Evolutionary conservation across 2,329 filamentous ascomycete genomes (phyloP), one percentile per base, ranked within the genome.

Genomic region (Phaeosphaeriaceae sp.): DNA sequence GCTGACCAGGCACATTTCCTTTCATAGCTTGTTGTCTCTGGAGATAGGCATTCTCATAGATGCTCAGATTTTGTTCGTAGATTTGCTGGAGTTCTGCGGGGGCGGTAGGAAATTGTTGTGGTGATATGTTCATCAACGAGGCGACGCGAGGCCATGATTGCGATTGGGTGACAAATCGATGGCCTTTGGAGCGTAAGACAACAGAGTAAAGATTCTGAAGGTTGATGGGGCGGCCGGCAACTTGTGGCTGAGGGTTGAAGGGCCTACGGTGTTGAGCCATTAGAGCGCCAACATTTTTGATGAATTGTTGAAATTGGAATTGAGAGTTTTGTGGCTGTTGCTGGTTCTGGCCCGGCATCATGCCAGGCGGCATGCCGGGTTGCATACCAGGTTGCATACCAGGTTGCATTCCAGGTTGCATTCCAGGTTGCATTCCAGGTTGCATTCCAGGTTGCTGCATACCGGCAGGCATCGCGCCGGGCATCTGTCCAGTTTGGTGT

Each of bases 111-210:
- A 74, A 77, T 48, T 77, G 74, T 15, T 70, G 69, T 40, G 69
- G 70, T 9, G 68, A 58, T 34, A 77, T 75, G n/a, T 73, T 69
- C 56, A 80, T 61, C 53, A 73, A 71, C 18, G 85, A 60, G 1
- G 90, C 87, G 46, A 97, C 79, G 41, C 85, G 82, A 1, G 80
- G 78, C 94, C 94, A 97, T 48, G 81, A 80, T 56, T 90, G 89
- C 18, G 79, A 79, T 18, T 83, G 81, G 0, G 85, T 87, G 3
- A 95, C 85, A 52, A 82, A 84, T 60, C 88, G 89, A 47, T 88
- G 94, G 4, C 92, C 92, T 18, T 89, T 90, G 58, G 83, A 80
- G 62, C 89, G 92, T 59, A 87, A 83, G 1, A 96, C 89, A 0
- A 84, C 79, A 52, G 87, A 84, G 71, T 95, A 97, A 3, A 97